Conservation (phyloP, 345 rosid species). For the Gossypium raimondii region DNA sequence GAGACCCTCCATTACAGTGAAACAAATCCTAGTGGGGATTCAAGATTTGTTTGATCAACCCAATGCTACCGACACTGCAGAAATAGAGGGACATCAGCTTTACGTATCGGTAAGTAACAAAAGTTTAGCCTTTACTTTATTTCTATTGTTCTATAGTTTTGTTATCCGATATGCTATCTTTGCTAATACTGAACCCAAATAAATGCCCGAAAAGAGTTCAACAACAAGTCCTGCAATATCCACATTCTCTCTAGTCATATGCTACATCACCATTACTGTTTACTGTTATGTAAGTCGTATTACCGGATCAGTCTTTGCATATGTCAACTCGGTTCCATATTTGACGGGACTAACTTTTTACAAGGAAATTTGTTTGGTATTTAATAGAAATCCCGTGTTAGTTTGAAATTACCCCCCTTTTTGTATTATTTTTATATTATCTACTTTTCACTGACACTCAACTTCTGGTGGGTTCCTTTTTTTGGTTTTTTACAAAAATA, state of each 20-base stretch:
- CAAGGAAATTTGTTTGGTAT: too few species aligned
- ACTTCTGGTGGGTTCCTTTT: too few species aligned
- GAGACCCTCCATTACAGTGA: conserved; percentile 43
- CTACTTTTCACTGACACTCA: too few species aligned
- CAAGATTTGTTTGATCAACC: conserved; percentile 41
- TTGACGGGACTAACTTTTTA: too few species aligned
- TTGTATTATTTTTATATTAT: too few species aligned
- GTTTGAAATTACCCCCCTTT: too few species aligned
- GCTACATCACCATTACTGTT: not conserved
- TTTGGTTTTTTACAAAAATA: too few species aligned
- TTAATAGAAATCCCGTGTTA: too few species aligned
- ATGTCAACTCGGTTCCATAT: too few species aligned
- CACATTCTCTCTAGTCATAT: conserved; percentile 20
- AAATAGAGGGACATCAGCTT: conserved; percentile 34
- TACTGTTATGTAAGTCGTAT: not conserved
- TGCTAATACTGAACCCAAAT: conserved; percentile 27
- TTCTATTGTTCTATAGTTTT: not conserved
- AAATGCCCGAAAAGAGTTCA: conserved; percentile 45
- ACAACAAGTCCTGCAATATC: conserved; percentile 45
- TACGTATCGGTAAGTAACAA: conserved; percentile 19
- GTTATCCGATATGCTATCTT: conserved; percentile 6
- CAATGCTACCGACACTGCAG: conserved; percentile 37
- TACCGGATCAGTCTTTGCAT: too few species aligned
- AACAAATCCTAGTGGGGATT: conserved; percentile 40
- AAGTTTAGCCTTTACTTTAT: not conserved